Conservation (phyloP, 2,329 filamentous ascomycete species). For the Fusarium nisikadoi region DNA sequence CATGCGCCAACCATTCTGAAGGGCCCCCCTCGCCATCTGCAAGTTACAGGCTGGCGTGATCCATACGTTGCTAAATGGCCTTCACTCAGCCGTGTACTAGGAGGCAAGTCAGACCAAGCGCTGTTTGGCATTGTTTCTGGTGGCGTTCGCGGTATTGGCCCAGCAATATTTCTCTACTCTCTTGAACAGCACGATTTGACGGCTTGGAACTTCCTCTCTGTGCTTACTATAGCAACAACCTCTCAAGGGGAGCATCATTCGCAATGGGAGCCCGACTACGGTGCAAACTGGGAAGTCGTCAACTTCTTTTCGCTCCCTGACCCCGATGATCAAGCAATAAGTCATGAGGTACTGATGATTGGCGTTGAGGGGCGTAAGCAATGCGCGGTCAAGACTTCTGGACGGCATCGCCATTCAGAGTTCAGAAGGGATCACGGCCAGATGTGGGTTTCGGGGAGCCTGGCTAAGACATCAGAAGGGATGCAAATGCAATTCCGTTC, state of each 20-base stretch:
- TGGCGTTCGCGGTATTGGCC: background rate
- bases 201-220: background rate
- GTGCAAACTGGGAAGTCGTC: background rate
- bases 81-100: background rate
- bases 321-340: background rate
- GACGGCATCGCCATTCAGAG: background rate
- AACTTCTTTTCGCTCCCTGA: background rate
- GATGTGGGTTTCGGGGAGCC: background rate
- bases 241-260: accelerated
- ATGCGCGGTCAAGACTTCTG: accelerated
- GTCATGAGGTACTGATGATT: background rate
- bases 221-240: background rate
- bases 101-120: accelerated
- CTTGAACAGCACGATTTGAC: background rate
- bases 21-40: background rate
- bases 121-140: background rate
- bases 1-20: accelerated
- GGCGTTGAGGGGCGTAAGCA: background rate
- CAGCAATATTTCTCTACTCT: background rate
- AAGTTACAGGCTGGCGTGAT: background rate
- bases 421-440: background rate
- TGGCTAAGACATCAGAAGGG: background rate
- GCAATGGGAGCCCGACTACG: background rate
- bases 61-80: background rate
- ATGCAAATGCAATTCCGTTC: background rate